Conservation (phyloP, 2,329 filamentous ascomycete genomes). For the Hypoxylon sp. region DNA sequence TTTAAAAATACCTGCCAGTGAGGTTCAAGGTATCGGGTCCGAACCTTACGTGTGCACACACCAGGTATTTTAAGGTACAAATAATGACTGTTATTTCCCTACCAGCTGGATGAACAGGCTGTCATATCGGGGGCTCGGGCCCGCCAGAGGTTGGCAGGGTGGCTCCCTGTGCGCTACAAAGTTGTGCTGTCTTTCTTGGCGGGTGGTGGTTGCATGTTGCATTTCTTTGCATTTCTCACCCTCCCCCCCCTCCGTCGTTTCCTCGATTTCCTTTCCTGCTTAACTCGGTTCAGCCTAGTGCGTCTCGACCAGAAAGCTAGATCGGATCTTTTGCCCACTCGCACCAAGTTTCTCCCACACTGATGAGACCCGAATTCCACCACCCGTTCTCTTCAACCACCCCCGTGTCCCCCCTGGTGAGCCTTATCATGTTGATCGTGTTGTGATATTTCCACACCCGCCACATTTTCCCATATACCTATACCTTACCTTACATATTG, state of each 20-base stretch:
- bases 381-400: conserved; percentile 48
- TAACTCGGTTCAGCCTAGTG: conserved; percentile 46
- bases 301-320: conserved; percentile 37
- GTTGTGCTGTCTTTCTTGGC: conserved; percentile 44
- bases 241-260: conserved; percentile 23
- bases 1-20: conserved; percentile 38
- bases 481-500: conserved; percentile 39
- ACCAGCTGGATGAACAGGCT: conserved; percentile 26
- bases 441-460: conserved; percentile 54
- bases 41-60: conserved; percentile 33
- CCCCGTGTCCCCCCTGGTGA: conserved; percentile 43
- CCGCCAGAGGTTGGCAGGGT: not conserved
- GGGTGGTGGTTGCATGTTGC: conserved; percentile 28
- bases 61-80: conserved; percentile 32
- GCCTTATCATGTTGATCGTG: conserved; percentile 49
- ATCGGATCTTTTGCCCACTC: conserved; percentile 41
- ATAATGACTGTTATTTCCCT: conserved; percentile 13
- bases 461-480: conserved; percentile 43
- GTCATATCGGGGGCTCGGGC: conserved; percentile 27
- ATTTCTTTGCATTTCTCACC: conserved; percentile 25
- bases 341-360: conserved; percentile 30
- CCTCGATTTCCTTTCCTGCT: conserved; percentile 36
- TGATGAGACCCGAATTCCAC: conserved; percentile 36
- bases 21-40: conserved; percentile 21
- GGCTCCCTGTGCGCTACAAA: conserved; percentile 7